phyloP scores from a whole-genome alignment of 306 rosid species.

The Trifolium pratense region DNA sequence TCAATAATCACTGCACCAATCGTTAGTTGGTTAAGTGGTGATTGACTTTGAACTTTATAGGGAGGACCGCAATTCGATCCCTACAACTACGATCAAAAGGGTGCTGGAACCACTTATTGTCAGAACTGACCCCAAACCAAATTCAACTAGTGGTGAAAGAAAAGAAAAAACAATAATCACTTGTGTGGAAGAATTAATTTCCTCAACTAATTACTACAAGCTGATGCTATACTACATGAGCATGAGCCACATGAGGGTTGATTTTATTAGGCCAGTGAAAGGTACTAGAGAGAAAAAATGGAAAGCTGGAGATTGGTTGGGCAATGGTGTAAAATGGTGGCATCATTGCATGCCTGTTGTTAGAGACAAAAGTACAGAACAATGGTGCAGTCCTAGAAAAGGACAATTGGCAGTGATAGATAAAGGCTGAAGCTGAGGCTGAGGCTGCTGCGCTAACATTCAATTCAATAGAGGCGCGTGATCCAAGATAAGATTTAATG shows the following conservation, averaged over 20 bases:
- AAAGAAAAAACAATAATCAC: too few species aligned
- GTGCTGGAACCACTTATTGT: too few species aligned
- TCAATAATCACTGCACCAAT: too few species aligned
- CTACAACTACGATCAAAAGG: too few species aligned
- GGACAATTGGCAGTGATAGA: conserved; percentile 60
- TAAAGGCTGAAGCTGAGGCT: too few species aligned
- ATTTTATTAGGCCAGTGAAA: conserved; percentile 32
- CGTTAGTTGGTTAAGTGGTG: too few species aligned
- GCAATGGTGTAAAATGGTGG: background rate
- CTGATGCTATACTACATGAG: background rate
- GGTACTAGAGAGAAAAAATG: conserved; percentile 6
- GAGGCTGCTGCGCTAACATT: conserved; percentile 18
- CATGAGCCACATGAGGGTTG: background rate
- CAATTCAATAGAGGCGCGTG: conserved; percentile 45
- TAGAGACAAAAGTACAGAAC: conserved; percentile 44
- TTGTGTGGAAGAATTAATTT: background rate
- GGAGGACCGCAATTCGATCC: too few species aligned
- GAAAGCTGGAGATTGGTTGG: conserved; percentile 16
- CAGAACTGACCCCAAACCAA: too few species aligned
- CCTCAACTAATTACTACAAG: background rate
- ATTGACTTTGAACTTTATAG: too few species aligned
- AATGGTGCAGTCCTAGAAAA: conserved; percentile 59
- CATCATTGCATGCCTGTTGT: conserved; percentile 45
- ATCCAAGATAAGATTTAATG: conserved; percentile 61
- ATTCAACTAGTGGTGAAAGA: too few species aligned